These are phyloP conservation scores for Xylariaceae sp. DNA, from an alignment of 2,329 filamentous ascomycete species.

Conservation along the genomic window DNA sequence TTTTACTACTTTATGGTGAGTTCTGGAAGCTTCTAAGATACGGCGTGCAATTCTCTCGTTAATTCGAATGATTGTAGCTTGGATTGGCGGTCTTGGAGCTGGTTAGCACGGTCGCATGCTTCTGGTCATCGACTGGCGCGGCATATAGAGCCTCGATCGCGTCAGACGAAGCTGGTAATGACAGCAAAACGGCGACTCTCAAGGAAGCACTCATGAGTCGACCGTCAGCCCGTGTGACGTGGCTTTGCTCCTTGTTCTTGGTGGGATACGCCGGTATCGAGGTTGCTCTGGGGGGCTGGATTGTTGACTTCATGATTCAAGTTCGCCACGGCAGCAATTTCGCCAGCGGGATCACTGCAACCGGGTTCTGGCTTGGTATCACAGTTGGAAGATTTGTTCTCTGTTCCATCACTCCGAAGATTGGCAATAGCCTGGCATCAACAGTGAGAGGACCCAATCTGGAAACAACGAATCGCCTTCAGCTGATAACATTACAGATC, in stretches of 20 bases:
- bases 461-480: no score
- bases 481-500: slow-evolving; percentile 33
- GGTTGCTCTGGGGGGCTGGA: slow-evolving; percentile 71
- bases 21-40: no score
- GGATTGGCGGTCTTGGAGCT: slow-evolving; percentile 55
- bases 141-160: slow-evolving; percentile 48
- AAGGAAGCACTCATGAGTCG: slow-evolving; percentile 27
- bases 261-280: slow-evolving; percentile 77
- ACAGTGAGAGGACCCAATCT: no score
- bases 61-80: slow-evolving; percentile 29
- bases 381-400: slow-evolving; percentile 69
- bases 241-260: slow-evolving; percentile 69
- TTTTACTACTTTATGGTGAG: slow-evolving; percentile 69
- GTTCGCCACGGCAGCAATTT: slow-evolving; percentile 67
- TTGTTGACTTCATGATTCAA: slow-evolving; percentile 81
- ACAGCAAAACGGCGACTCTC: slow-evolving; percentile 40
- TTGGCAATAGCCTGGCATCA: slow-evolving; percentile 66
- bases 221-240: slow-evolving; percentile 46
- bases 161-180: slow-evolving; percentile 31
- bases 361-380: slow-evolving; percentile 81
- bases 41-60: no score
- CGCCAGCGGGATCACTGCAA: slow-evolving; percentile 69
- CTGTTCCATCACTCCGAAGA: slow-evolving; percentile 71
- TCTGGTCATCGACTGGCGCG: slow-evolving; percentile 59
- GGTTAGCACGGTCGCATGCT: slow-evolving; percentile 47